A percentile compares a stretch with the other conserved stretches of the same genome.
These are phyloP conservation scores for Carex sylvatica DNA, from an alignment of 202 grass and related monocot species.

Conservation along the genomic window DNA sequence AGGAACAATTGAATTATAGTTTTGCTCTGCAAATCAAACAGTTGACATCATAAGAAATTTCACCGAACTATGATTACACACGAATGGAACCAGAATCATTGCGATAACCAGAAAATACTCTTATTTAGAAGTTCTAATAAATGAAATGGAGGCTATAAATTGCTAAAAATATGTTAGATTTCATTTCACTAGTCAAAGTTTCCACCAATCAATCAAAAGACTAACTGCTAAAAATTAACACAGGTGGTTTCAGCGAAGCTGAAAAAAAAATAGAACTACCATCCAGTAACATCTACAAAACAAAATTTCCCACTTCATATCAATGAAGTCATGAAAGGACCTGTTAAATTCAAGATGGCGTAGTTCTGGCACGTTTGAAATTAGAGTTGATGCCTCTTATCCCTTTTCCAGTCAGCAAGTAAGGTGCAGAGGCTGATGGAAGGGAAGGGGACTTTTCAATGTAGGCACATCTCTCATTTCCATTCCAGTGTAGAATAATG, in stretches of 20 bases:
- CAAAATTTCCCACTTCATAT: not conserved
- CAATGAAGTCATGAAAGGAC: not conserved
- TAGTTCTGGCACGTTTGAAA: slow-evolving; percentile 52
- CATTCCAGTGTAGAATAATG: slow-evolving; percentile 77
- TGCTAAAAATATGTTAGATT: not conserved
- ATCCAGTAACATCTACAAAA: not conserved
- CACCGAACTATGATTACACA: not conserved
- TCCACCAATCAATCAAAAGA: not conserved
- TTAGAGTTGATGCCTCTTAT: slow-evolving; percentile 46
- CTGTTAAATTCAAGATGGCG: slow-evolving; percentile 12
- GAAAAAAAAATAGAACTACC: not conserved
- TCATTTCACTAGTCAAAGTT: not conserved
- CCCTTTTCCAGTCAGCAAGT: slow-evolving; percentile 62
- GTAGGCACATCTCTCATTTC: slow-evolving; percentile 53
- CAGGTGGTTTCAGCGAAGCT: not conserved
- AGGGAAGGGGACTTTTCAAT: slow-evolving; percentile 91
- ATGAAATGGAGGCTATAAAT: not conserved
- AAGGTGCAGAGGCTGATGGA: slow-evolving; percentile 61
- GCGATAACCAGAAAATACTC: not conserved
- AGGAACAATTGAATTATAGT: not conserved
- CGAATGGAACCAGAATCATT: not conserved
- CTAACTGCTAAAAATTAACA: not conserved
- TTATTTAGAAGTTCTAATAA: not conserved
- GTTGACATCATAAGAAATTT: not conserved
- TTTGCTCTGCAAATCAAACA: not conserved